phyloP scores from a whole-genome alignment of 1,284 basidiomycete genomes.

The Neotropicomus parvogracilis region DNA sequence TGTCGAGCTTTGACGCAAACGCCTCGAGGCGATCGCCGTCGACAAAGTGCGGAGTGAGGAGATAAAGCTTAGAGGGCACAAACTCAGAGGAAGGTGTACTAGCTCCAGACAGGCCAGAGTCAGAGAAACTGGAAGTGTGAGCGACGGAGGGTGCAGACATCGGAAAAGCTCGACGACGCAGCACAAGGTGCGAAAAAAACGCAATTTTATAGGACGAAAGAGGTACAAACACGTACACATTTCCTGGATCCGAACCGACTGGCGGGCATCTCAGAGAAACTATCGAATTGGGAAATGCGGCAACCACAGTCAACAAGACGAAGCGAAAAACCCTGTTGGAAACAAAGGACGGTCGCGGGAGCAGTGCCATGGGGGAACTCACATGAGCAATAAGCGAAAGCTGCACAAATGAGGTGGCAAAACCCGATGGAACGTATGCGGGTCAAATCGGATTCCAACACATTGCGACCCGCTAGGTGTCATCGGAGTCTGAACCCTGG shows the following conservation, averaged over 20 bases:
- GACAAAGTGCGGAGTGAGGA: constrained; percentile 23
- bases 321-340: neutral
- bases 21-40: constrained; percentile 10
- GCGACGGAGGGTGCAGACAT: constrained; percentile 21
- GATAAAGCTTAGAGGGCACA: constrained; percentile 18
- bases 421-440: neutral
- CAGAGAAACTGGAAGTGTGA: constrained; percentile 16
- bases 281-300: neutral
- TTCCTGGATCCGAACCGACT: constrained; percentile 1
- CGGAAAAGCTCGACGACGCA: constrained; percentile 5
- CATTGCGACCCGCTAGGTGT: neutral
- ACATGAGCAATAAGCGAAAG: constrained; percentile 4
- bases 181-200: constrained; percentile 7
- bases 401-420: neutral
- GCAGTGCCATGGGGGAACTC: constrained; percentile 4
- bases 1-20: constrained; percentile 26
- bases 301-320: neutral
- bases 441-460: constrained; percentile 6
- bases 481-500: constrained; percentile 19
- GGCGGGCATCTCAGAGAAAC: neutral
- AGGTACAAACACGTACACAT: constrained; percentile 28
- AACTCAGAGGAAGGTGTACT: constrained; percentile 32
- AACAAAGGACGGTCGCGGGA: neutral
- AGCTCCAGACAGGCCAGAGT: constrained; percentile 17
- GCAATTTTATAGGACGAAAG: constrained; percentile 21